These are phyloP conservation scores for Crotalaria pallida DNA, from an alignment of 306 rosid genomes.

Conservation along the genomic window DNA sequence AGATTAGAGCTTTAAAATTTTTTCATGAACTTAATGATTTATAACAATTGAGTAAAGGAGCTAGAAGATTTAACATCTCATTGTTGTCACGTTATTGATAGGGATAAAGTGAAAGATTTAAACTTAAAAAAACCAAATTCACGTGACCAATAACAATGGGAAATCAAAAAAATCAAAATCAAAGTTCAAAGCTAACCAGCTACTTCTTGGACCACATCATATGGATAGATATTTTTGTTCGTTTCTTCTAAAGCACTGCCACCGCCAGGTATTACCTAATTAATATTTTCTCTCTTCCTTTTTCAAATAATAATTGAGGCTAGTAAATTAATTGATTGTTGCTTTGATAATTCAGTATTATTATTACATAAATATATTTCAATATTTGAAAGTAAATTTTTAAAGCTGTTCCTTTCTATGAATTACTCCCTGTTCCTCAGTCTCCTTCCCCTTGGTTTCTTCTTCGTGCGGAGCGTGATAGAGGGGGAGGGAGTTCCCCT, in stretches of 20 bases:
- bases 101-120: conserved; percentile 14
- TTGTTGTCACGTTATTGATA: conserved; percentile 42
- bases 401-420: too few relatives aligned
- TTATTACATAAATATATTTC: background rate
- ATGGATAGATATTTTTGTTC: background rate
- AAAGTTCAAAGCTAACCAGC: background rate
- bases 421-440: too few relatives aligned
- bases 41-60: background rate
- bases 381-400: too few relatives aligned
- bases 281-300: background rate
- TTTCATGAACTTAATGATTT: conserved; percentile 5
- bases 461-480: too few relatives aligned
- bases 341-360: background rate
- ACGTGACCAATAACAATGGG: conserved; percentile 20
- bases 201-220: conserved; percentile 5
- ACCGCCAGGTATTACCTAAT: background rate
- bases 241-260: conserved; percentile 11
- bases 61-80: conserved; percentile 5
- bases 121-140: conserved; percentile 25
- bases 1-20: background rate
- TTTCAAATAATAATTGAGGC: background rate
- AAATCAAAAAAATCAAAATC: background rate
- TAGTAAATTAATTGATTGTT: background rate
- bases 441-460: too few relatives aligned
- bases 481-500: too few relatives aligned